These are phyloP conservation scores for Microdochium bolleyi DNA, from an alignment of 2,329 filamentous ascomycete genomes.

Conservation along the genomic window DNA sequence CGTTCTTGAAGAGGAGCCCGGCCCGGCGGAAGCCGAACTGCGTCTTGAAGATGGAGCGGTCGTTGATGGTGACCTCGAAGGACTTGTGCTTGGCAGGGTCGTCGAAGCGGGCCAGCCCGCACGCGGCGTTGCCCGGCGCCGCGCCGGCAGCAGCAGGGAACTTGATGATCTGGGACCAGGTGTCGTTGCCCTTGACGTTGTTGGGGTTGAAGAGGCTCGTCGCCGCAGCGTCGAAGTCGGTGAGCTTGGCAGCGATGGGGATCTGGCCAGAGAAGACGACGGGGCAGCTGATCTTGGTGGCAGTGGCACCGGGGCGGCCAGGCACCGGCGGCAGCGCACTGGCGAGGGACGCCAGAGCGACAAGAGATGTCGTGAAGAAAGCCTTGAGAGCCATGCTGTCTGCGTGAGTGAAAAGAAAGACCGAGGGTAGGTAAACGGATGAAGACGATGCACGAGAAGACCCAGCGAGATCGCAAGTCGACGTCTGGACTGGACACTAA, in stretches of 20 bases:
- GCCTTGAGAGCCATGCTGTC: neutral
- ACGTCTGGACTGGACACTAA: neutral
- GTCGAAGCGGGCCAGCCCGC: constrained; percentile 25
- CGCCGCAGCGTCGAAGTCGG: constrained; percentile 19
- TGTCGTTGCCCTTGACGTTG: constrained; percentile 26
- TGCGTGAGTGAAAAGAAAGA: neutral
- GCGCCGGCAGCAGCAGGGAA: constrained; percentile 13
- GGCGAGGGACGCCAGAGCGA: neutral
- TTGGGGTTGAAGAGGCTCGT: constrained; percentile 22
- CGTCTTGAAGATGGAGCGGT: constrained; percentile 34
- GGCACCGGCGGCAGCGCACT: neutral
- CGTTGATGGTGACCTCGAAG: constrained; percentile 34
- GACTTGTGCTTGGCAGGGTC: constrained; percentile 22
- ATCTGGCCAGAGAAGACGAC: constrained; percentile 28
- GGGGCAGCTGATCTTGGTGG: constrained; percentile 18
- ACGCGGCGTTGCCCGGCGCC: constrained; percentile 3
- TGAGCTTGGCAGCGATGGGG: constrained; percentile 10
- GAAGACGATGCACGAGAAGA: neutral
- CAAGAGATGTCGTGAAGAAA: neutral
- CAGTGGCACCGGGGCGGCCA: neutral
- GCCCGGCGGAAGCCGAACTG: constrained; percentile 37
- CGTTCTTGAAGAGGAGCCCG: constrained; percentile 31
- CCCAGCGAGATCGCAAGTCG: neutral
- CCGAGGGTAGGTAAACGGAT: neutral
- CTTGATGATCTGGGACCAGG: constrained; percentile 26